phyloP scores from a whole-genome alignment of 495 filamentous ascomycete species.

The Penicillium maclennaniae region DNA sequence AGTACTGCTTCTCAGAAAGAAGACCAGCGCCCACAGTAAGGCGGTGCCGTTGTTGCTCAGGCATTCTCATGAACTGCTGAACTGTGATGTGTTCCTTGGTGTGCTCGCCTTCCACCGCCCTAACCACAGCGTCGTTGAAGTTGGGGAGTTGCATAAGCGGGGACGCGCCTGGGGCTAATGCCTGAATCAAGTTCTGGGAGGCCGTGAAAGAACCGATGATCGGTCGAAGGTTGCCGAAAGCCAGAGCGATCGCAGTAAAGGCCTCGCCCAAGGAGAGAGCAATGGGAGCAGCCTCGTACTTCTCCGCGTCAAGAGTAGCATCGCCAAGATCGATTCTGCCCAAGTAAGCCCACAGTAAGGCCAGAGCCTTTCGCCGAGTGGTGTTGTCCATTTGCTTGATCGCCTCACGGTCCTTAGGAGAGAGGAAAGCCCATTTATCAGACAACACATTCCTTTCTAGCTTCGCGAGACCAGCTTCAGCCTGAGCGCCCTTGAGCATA shows the following conservation, averaged over 20 bases:
- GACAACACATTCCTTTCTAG: constrained; percentile 74
- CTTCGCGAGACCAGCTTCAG: constrained; percentile 70
- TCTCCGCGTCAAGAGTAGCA: constrained; percentile 59
- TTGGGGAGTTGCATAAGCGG: constrained; percentile 90
- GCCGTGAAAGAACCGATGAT: constrained; percentile 78
- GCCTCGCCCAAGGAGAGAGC: constrained; percentile 78
- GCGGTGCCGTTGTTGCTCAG: constrained; percentile 67
- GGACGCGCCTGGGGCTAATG: constrained; percentile 73
- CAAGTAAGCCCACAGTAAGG: constrained; percentile 91
- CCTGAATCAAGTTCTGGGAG: constrained; percentile 85
- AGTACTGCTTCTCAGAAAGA: constrained; percentile 71
- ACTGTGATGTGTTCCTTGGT: constrained; percentile 71
- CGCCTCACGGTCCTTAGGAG: constrained; percentile 53
- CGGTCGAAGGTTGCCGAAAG: constrained; percentile 77
- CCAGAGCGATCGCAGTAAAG: constrained; percentile 81
- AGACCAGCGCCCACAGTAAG: constrained; percentile 66
- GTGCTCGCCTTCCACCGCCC: constrained; percentile 68
- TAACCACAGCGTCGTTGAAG: constrained; percentile 71
- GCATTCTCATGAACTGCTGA: constrained; percentile 80
- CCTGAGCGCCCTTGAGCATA: constrained; percentile 65
- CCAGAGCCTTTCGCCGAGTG: constrained; percentile 77
- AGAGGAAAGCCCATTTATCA: constrained; percentile 47
- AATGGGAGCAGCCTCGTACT: constrained; percentile 77
- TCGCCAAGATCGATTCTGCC: constrained; percentile 79
- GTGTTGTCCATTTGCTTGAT: constrained; percentile 71